A percentile compares a stretch with the other conserved stretches of the same genome.
These are phyloP conservation scores for Phylloporus sp. DNA, from an alignment of 768 basidiomycete species.

Conservation along the genomic window DNA sequence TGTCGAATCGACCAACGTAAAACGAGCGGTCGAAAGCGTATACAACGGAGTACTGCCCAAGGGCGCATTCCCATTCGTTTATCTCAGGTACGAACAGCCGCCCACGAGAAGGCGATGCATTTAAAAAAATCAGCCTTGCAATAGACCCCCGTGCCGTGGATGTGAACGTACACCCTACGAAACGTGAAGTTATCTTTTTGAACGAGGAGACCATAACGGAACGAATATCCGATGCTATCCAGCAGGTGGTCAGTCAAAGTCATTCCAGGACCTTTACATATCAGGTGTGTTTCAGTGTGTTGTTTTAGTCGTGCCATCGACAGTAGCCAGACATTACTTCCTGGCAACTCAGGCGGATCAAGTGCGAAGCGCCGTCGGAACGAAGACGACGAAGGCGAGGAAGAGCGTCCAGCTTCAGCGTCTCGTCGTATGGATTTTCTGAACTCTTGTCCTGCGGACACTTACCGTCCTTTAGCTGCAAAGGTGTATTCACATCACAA, in stretches of 20 bases:
- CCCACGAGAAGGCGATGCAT: not conserved
- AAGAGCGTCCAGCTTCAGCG: conserved; percentile 22
- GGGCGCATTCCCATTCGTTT: conserved; percentile 86
- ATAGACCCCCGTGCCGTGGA: conserved; percentile 88
- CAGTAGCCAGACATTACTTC: conserved; percentile 49
- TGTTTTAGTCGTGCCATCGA: not conserved
- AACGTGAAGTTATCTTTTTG: conserved; percentile 92
- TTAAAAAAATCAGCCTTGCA: conserved; percentile 49
- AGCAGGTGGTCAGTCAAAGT: conserved; percentile 58
- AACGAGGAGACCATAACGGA: conserved; percentile 86
- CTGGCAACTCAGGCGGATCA: conserved; percentile 42
- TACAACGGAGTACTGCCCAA: conserved; percentile 87
- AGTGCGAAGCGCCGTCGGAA: conserved; percentile 22
- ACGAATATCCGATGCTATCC: conserved; percentile 66
- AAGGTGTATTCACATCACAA: conserved; percentile 79
- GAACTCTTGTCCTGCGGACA: not conserved
- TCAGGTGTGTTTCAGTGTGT: conserved; percentile 41
- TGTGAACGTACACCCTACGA: conserved; percentile 97
- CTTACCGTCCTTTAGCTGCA: conserved; percentile 27
- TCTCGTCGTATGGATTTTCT: conserved; percentile 22
- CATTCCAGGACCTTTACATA: conserved; percentile 70
- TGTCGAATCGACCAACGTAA: conserved; percentile 85
- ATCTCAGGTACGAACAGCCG: conserved; percentile 64
- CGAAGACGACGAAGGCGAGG: conserved; percentile 29
- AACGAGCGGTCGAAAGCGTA: conserved; percentile 79